Percentiles rank a stretch among this genome's conserved stretches.
phyloP scores from a whole-genome alignment of 495 filamentous ascomycete genomes.

The Aspergillus mulundensis region DNA sequence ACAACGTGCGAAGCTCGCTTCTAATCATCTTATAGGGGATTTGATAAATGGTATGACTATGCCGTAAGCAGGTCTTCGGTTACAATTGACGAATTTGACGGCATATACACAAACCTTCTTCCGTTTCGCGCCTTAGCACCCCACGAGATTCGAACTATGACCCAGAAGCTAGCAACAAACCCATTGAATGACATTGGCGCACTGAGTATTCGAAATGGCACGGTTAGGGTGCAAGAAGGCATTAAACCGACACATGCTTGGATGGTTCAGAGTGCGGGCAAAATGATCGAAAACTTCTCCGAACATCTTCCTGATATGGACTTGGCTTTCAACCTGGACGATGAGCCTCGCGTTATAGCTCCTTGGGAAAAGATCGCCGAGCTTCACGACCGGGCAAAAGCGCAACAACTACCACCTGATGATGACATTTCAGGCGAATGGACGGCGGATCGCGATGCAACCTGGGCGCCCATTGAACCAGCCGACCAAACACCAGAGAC shows the following conservation, averaged over 20 bases:
- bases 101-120: slow-evolving; percentile 63
- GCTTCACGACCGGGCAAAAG: slow-evolving; percentile 34
- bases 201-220: slow-evolving; percentile 45
- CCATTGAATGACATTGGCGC: slow-evolving; percentile 48
- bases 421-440: slow-evolving; percentile 27
- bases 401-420: slow-evolving; percentile 19
- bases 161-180: slow-evolving; percentile 41
- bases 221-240: slow-evolving; percentile 38
- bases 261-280: slow-evolving; percentile 56
- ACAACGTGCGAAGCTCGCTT: not conserved
- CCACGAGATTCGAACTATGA: slow-evolving; percentile 49
- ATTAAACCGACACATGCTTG: slow-evolving; percentile 49
- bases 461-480: slow-evolving; percentile 43
- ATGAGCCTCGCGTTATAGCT: slow-evolving; percentile 70
- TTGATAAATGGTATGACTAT: slow-evolving; percentile 68
- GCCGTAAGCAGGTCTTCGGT: slow-evolving; percentile 58
- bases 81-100: slow-evolving; percentile 72
- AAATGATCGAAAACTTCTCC: slow-evolving; percentile 65
- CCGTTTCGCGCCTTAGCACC: slow-evolving; percentile 72
- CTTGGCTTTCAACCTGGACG: slow-evolving; percentile 73
- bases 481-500: slow-evolving; percentile 39
- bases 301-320: slow-evolving; percentile 75
- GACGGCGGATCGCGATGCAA: slow-evolving; percentile 32
- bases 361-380: slow-evolving; percentile 56
- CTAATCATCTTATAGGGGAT: slow-evolving; percentile 29